A percentile compares a stretch with the other conserved stretches of the same genome.
phyloP scores from a whole-genome alignment of 495 filamentous ascomycete species.

The Podospora didyma region DNA sequence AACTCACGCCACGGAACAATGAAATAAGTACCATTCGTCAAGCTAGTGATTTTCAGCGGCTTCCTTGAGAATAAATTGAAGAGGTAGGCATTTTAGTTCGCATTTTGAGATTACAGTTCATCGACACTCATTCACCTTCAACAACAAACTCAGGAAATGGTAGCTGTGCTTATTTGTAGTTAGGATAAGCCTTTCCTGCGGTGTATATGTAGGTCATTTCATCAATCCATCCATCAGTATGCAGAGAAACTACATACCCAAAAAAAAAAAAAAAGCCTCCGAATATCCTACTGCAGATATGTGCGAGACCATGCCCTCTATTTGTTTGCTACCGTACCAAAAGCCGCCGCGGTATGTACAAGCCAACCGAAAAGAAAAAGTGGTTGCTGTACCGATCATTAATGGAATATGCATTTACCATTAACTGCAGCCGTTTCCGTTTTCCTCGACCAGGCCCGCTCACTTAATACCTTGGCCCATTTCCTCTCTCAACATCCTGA shows the following conservation, averaged over 20 bases:
- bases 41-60: no score
- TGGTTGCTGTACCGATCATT: background rate
- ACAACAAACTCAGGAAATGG: no score
- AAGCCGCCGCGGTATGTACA: no score
- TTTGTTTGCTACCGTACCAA: no score
- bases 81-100: no score
- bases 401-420: background rate
- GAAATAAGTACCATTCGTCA: no score
- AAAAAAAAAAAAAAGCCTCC: background rate
- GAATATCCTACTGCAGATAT: background rate
- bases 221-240: background rate
- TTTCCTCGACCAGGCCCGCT: background rate
- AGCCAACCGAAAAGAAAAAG: no score
- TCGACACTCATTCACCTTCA: no score
- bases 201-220: background rate
- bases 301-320: no score
- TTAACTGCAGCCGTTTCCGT: background rate
- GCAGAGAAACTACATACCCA: constrained; percentile 4
- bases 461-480: constrained; percentile 15
- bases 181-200: background rate
- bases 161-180: background rate
- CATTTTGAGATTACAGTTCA: no score
- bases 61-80: no score
- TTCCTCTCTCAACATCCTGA: constrained; percentile 29
- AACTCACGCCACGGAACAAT: no score